Base-by-base conservation (phyloP, 805 yeast species). In the Saccharomycopsis capsularis region DNA sequence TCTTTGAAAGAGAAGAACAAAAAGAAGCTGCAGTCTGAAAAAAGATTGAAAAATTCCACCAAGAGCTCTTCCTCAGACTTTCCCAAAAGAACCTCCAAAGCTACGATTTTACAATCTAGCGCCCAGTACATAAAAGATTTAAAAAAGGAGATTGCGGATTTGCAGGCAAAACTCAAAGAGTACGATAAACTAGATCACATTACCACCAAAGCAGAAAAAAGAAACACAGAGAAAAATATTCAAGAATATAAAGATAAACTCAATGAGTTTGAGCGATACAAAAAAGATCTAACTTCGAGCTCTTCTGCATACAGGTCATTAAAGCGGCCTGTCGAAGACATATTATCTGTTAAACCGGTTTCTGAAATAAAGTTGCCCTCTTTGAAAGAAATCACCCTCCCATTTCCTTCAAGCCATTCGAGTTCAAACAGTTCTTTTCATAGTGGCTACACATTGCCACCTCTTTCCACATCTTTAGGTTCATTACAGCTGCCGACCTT, bases 21-120 rank as follows among this genome's bases (percentile, higher is more conserved):
- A 39, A 19, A n/a, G 9, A 19, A 23, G 9, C 15, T 11, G 27
- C 32, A 29, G 13, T 29, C 32, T 9, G 29, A 18, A 7, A 30
- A 25, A 22, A 16, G 32, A 16, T 15, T 21, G 11, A 16, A 25
- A 23, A 38, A 38, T 18, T 6, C 15, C 11, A 13, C 19, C 6
- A 34, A 34, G n/a, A 34, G 19, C 19, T 5, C 6, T 6, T 7
- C 11, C 7, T 27, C 32, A 7, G 42, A 9, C 6, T 16, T 15
- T 6, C 30, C 44, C 19, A 43, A 44, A 39, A 22, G 47, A 22
- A 48, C 51, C 15, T 44, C 51, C 16, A 48, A 44, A 43, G 51
- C 51, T 6, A 29, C 43, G 5, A 30, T 48, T 11, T 30, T 48
- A 13, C 44, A 23, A 2, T 21, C 38, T 27, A 44, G 48, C 18